These are phyloP conservation scores for Drechslerella stenobrocha DNA, from an alignment of 2,329 filamentous ascomycete genomes.

Conservation along the genomic window DNA sequence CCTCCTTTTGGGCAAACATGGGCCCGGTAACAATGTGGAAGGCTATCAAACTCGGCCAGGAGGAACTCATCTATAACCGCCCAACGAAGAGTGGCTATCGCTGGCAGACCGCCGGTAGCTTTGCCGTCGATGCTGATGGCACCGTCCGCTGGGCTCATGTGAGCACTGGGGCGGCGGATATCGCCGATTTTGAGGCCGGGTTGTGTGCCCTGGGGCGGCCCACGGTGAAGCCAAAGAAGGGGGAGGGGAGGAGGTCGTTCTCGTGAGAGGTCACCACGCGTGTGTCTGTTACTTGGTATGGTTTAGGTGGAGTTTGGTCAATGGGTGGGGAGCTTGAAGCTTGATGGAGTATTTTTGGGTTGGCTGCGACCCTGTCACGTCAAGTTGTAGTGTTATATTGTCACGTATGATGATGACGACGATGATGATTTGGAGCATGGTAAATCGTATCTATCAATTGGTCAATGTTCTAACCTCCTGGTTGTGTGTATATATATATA, in stretches of 20 bases:
- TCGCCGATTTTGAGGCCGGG: slow-evolving; percentile 62
- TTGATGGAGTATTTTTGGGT: too few species aligned
- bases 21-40: slow-evolving; percentile 64
- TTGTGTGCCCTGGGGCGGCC: slow-evolving; percentile 54
- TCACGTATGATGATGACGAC: too few species aligned
- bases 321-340: too few species aligned
- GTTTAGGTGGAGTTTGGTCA: too few species aligned
- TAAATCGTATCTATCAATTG: too few species aligned
- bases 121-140: slow-evolving; percentile 63
- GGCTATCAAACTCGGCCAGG: slow-evolving; percentile 63
- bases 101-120: slow-evolving; percentile 71
- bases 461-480: too few species aligned
- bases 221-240: slow-evolving; percentile 22
- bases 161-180: slow-evolving; percentile 60
- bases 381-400: too few species aligned
- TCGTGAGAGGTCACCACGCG: too few species aligned
- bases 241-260: too few species aligned
- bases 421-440: not conserved
- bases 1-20: slow-evolving; percentile 66
- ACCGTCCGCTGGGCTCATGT: slow-evolving; percentile 62
- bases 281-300: too few species aligned
- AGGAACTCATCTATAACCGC: slow-evolving; percentile 69
- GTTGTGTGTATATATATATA: too few species aligned
- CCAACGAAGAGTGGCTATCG: slow-evolving; percentile 67
- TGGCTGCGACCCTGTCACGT: too few species aligned